Evolutionary conservation across 768 basidiomycete genomes (phyloP).

Genomic region (Kwoniella mangroviensis): DNA sequence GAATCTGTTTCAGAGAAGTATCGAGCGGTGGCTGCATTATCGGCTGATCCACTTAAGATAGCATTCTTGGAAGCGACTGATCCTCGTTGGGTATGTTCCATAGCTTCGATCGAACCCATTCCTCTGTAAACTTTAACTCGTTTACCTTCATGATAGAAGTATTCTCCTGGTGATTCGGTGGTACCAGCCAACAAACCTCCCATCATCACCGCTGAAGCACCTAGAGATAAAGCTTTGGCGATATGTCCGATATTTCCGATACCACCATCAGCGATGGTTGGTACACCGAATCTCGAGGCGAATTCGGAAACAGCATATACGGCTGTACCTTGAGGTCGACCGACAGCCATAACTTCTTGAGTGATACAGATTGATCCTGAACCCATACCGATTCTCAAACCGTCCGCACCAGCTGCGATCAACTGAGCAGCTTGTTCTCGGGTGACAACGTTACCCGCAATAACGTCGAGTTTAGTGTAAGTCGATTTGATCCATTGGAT

Average conservation of each 20-base stretch:
- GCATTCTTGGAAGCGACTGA: conserved; percentile 34
- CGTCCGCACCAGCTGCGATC: conserved; percentile 93
- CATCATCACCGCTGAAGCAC: conserved; percentile 99
- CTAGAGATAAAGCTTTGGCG: conserved; percentile 92
- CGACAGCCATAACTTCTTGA: conserved; percentile 99
- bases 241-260: conserved; percentile 95
- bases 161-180: conserved; percentile 95
- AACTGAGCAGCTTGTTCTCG: conserved; percentile 94
- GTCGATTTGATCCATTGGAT: conserved; percentile 87
- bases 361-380: conserved; percentile 99
- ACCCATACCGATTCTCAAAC: conserved; percentile 95
- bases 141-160: conserved; percentile 99
- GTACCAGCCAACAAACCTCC: conserved; percentile 94
- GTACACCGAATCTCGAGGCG: conserved; percentile 87
- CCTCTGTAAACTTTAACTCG: conserved; percentile 98
- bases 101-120: conserved; percentile 82
- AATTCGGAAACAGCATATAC: conserved; percentile 97
- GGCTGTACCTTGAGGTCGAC: conserved; percentile 96
- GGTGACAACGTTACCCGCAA: conserved; percentile 97
- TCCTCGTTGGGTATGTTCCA: conserved; percentile 61
- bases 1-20: conserved; percentile 93
- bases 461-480: conserved; percentile 84
- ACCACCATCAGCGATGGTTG: conserved; percentile 95
- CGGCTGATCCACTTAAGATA: conserved; percentile 53
- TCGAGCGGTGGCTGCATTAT: conserved; percentile 93